phyloP scores from a whole-genome alignment of 2,329 filamentous ascomycete species.

The Pseudogymnoascus sp. region DNA sequence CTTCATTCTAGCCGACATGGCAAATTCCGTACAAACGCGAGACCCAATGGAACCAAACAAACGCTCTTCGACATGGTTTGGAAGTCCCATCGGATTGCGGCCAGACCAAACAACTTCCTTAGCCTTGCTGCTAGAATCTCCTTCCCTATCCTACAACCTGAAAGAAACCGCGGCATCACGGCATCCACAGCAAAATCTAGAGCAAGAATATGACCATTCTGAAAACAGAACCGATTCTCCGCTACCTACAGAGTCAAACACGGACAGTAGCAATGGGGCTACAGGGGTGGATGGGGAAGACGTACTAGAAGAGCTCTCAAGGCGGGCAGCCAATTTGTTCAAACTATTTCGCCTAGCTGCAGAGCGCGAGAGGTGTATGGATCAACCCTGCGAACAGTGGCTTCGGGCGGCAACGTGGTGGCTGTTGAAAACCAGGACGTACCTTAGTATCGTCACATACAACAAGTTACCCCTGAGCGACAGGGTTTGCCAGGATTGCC shows the following conservation, averaged over 20 bases:
- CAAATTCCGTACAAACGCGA: neutral
- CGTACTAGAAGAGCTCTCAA: slow-evolving; percentile 62
- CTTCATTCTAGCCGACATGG: neutral
- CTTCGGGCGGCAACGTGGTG: slow-evolving; percentile 75
- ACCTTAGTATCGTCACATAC: slow-evolving; percentile 60
- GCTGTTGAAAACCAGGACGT: slow-evolving; percentile 75
- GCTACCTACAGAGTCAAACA: neutral
- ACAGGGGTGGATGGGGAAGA: slow-evolving; percentile 38
- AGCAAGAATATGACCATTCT: neutral
- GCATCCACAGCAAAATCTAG: neutral
- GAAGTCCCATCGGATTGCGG: neutral
- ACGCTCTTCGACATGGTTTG: neutral
- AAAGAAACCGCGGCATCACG: neutral
- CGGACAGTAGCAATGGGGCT: neutral
- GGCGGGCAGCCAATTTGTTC: slow-evolving; percentile 64
- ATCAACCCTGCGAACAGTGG: slow-evolving; percentile 58
- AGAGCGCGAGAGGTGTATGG: slow-evolving; percentile 61
- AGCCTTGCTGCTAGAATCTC: neutral
- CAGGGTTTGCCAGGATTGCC: slow-evolving; percentile 61
- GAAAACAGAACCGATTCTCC: neutral
- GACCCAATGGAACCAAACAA: neutral
- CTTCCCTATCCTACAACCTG: neutral
- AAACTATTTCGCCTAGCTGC: slow-evolving; percentile 72
- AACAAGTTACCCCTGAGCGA: slow-evolving; percentile 48
- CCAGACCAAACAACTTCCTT: neutral